Evolutionary conservation across 176 grass and related monocot species (phyloP).

Genomic region (Lolium perenne): DNA sequence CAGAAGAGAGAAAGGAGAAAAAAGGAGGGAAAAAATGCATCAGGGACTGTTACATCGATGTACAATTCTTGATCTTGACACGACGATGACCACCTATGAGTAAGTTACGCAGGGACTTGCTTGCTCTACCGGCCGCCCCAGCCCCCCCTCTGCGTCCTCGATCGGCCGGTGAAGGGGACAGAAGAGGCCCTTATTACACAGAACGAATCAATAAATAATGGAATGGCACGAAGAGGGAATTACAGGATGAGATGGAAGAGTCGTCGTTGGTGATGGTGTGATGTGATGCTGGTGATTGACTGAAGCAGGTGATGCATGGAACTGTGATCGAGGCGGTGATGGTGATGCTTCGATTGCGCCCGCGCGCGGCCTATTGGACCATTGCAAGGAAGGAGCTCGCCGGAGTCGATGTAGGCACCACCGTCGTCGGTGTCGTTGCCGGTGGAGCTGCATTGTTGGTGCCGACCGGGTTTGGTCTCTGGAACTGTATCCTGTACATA

Average conservation of each 20-base stretch:
- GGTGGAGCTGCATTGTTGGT: constrained; percentile 12
- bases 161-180: constrained; percentile 39
- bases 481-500: constrained; percentile 79
- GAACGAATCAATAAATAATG: constrained; percentile 74
- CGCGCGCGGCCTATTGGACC: constrained; percentile 46
- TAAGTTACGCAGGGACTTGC: constrained; percentile 45
- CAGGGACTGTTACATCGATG: constrained; percentile 61
- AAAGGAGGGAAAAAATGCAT: background rate
- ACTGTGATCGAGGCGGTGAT: background rate
- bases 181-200: constrained; percentile 55
- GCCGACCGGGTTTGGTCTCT: constrained; percentile 42
- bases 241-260: constrained; percentile 46
- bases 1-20: background rate
- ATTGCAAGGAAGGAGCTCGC: constrained; percentile 58
- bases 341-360: constrained; percentile 19
- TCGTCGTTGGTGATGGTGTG: constrained; percentile 27
- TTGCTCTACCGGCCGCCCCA: constrained; percentile 31
- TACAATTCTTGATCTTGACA: constrained; percentile 58
- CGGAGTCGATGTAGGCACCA: constrained; percentile 48
- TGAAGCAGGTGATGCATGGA: background rate
- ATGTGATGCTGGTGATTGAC: constrained; percentile 26
- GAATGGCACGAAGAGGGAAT: constrained; percentile 47
- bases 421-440: constrained; percentile 15
- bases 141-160: constrained; percentile 40
- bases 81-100: constrained; percentile 50